Evolutionary conservation across 2,329 filamentous ascomycete genomes (phyloP), one percentile per base, ranked within the genome.

Genomic region (Monilinia aucupariae): DNA sequence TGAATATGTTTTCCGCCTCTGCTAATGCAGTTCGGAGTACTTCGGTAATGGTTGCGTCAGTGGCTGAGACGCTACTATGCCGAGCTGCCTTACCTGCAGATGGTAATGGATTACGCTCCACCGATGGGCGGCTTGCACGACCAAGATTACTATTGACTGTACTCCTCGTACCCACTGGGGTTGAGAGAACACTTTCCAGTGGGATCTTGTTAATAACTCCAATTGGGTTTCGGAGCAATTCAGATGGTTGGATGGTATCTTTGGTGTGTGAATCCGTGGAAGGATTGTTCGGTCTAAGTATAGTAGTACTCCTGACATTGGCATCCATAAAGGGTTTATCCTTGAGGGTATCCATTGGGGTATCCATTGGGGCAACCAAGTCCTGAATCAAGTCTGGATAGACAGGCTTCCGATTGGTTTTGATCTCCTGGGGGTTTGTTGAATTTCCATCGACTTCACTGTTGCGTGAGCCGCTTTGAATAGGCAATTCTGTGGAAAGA

Each of bases 211-310:
- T 68, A 45, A 63, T 64, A 51, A 43, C 62, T 45, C 65, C 62
- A 12, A 48, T 52, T 32, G 64, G 62, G 9, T 55, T 39, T 32
- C 34, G 59, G 41, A 68, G 65, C 59, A 71, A 61, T 37, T 72
- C 69, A 48, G 65, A 62, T 34, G 68, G 69, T 45, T 72, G 63
- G 9, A 72, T 62, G 37, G 70, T 71, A 17, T 68, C 64, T n/a
- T 43, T 59, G n/a, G 59, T 62, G 20, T 60, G 62, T 34, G 56
- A 48, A 51, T 68, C 65, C 45, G 65, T 52, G 34, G 47, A 34
- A 59, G 64, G 59, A 20, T 51, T 52, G 25, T 50, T 64, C 12
- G 64, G 58, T 52, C 66, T 59, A 53, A 64, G 49, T 41, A 58
- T 53, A 10, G n/a, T 39, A 30, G 25, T 37, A 17, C 9, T 37